Evolutionary conservation across 2,329 filamentous ascomycete species (phyloP), one percentile per base, ranked within the genome.

Genomic region (Alternaria incomplexa): DNA sequence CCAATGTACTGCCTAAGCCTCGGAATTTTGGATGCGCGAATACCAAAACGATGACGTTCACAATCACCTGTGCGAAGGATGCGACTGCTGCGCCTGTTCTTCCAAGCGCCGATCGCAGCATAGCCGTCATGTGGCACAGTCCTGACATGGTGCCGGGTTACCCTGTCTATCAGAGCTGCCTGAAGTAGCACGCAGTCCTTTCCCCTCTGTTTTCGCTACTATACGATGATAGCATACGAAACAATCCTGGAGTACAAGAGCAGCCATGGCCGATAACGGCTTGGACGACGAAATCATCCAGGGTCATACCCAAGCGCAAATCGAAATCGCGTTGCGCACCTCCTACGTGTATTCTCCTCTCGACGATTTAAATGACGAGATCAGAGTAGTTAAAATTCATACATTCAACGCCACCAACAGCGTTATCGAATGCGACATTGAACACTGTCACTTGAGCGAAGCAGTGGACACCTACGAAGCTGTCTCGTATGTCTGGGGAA

Each of bases 211-310:
- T n/a, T n/a, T n/a, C n/a, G n/a, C n/a, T n/a, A n/a, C n/a, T n/a
- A n/a, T n/a, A n/a, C n/a, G n/a, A 3, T 36, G 32, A 36, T 13
- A n/a, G 32, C 7, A n/a, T 36, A 36, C 6, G 32, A 36, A n/a
- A 13, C 13, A 1, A 1, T 1, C 13, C 8, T 1, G 3, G 0
- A 36, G 0, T 0, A 36, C 13, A 15, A n/a, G 7, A 36, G 32
- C 7, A n/a, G 32, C 1, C 8, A 36, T 36, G 32, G 3, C 32
- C 15, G n/a, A 5, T 36, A 10, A 10, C 32, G 4, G 32, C 7
- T 10, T n/a, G 3, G 7, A n/a, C 15, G 7, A 36, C 32, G 2
- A 5, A 3, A n/a, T 2, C 0, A 5, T 2, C 4, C 32, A 36
- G 1, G 8, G 6, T 1, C 15, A 36, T 15, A 15, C 1, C 0